Base-by-base conservation (phyloP, 2,329 filamentous ascomycete species). In the Xylaria polymorpha region DNA sequence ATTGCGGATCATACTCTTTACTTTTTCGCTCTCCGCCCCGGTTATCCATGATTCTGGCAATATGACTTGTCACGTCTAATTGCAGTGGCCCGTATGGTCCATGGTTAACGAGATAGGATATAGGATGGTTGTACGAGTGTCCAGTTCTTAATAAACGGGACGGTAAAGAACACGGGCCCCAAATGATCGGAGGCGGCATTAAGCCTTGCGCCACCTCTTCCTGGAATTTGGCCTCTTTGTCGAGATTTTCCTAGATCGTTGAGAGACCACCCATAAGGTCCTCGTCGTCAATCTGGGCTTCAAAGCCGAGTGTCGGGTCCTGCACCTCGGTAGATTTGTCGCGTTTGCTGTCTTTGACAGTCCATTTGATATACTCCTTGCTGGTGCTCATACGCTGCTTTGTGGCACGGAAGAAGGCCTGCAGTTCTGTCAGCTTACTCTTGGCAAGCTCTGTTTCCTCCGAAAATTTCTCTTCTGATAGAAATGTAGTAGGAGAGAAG, bases 201-300 rank as follows among this genome's bases (percentile, higher is more conserved):
- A 25, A 25, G 20, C 14, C 14, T 12, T 7, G 35, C 22, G 4
- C 25, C 25, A 29, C 25, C 25, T 29, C 25, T 29, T 29, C 25
- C 25, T 29, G 25, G 4, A 37, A 37, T 37, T 37, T 37, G 41
- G 5, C 46, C 46, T 50, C 46, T 1, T 50, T 37, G 5, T 7
- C 9, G 25, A 29, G 25, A 29, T 29, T 29, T 29, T 39, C 1
- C 53, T 69, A 70, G 32, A 37, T 72, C 5, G 71, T 59, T 32
- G 77, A 57, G 3, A 81, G 64, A 18, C 83, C 86, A 14, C 83
- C 84, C 87, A 90, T 90, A 29, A 90, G 76, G 71, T 90, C 87
- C 76, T 90, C 87, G n/a, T 90, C 87, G 64, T 88, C 86, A 44
- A 88, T 80, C 59, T 83, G 80, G 14, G 80, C 77, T 32, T 86